Conservation (phyloP, 202 grass and related monocot genomes). For the Eragrostis tef region DNA sequence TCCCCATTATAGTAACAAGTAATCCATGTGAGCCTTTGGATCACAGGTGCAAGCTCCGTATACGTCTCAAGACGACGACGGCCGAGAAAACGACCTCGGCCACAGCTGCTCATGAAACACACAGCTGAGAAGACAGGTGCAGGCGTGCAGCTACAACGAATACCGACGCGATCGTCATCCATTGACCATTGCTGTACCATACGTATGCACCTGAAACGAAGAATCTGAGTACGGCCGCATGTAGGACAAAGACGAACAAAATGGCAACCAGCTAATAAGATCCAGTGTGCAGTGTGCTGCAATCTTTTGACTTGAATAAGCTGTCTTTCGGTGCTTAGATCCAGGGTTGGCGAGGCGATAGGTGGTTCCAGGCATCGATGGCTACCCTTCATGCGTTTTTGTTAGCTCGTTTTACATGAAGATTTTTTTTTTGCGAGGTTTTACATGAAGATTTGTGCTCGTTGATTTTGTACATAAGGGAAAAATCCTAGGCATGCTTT, state of each 20-base stretch:
- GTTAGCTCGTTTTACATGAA: not conserved
- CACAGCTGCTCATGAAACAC: not conserved
- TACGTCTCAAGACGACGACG: not conserved
- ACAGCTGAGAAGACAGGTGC: not conserved
- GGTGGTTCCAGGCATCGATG: not conserved
- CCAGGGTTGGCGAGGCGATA: not conserved
- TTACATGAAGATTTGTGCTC: not conserved
- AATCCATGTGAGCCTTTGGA: not conserved
- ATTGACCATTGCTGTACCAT: constrained; percentile 37
- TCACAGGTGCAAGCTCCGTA: not conserved
- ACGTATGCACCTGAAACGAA: constrained; percentile 15
- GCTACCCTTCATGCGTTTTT: not conserved
- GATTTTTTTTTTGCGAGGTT: too few relatives aligned
- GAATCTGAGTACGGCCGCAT: too few relatives aligned
- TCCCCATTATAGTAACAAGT: too few relatives aligned
- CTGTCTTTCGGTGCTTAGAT: not conserved
- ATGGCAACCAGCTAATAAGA: not conserved
- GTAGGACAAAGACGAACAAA: not conserved
- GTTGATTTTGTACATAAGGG: not conserved
- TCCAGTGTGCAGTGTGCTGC: not conserved
- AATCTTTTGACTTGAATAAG: constrained; percentile 18
- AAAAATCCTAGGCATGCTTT: not conserved
- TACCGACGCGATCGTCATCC: constrained; percentile 10
- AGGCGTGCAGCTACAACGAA: not conserved
- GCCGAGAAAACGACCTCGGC: not conserved